Percentiles rank a stretch among this genome's conserved stretches.
Conservation (phyloP, 2,329 filamentous ascomycete species). For the Corynespora cassiicola region DNA sequence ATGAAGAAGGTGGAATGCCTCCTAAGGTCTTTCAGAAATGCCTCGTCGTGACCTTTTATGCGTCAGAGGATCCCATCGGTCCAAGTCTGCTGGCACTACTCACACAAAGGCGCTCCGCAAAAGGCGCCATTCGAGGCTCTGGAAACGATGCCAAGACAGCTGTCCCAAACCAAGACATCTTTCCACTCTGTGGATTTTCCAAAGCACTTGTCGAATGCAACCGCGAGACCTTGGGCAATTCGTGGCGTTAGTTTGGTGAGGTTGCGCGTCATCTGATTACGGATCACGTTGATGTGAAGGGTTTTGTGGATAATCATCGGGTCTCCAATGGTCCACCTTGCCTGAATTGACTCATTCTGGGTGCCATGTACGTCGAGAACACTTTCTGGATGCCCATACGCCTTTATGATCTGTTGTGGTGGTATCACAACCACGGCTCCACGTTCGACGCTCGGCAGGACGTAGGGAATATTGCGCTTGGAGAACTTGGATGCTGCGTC, state of each 20-base stretch:
- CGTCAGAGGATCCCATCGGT: conserved; percentile 4
- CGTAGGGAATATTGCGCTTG: conserved; percentile 13
- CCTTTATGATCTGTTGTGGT: conserved; percentile 18
- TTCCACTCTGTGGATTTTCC: conserved; percentile 16
- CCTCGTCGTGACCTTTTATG: conserved; percentile 15
- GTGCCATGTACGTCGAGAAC: conserved; percentile 19
- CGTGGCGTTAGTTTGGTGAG: conserved; percentile 19
- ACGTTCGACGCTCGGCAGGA: conserved; percentile 20
- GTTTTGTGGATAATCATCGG: conserved; percentile 16
- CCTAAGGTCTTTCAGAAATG: conserved; percentile 15
- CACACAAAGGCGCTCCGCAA: conserved; percentile 21
- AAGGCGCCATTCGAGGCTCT: conserved; percentile 22
- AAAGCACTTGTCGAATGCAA: conserved; percentile 18
- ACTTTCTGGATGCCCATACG: conserved; percentile 16
- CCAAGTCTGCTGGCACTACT: background rate
- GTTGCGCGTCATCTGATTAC: conserved; percentile 20
- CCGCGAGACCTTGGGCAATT: conserved; percentile 17
- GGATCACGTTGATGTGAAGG: conserved; percentile 23
- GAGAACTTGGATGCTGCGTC: conserved; percentile 11
- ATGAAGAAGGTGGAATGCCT: conserved; percentile 21
- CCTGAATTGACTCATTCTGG: conserved; percentile 20
- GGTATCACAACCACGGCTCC: conserved; percentile 20
- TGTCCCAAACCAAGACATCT: conserved; percentile 19
- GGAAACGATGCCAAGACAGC: conserved; percentile 17
- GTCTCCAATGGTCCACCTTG: conserved; percentile 23